phyloP scores from a whole-genome alignment of 306 rosid species.

The Prunus persica region Prunus_persica_NCBIv2 NC_034011.1:10050501-10051000 shows the following conservation, averaged over 20 bases:
- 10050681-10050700: background rate
- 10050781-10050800: background rate
- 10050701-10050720: background rate
- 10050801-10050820: background rate
- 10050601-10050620: constrained; percentile 93
- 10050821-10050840: background rate
- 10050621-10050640: constrained; percentile 58
- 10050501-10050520: constrained; percentile 91
- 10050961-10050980: constrained; percentile 74
- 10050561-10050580: constrained; percentile 80
- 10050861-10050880: background rate
- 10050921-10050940: constrained; percentile 82
- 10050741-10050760: background rate
- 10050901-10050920: constrained; percentile 83
- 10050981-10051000: constrained; percentile 88
- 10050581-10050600: constrained; percentile 83
- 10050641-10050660: background rate
- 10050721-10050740: background rate
- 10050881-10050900: constrained; percentile 20
- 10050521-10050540: constrained; percentile 79
- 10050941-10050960: constrained; percentile 87
- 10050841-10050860: background rate
- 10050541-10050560: constrained; percentile 89
- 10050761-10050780: background rate
- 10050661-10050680: background rate